Evolutionary conservation across 768 basidiomycete species (phyloP), one percentile per base, ranked within the genome.

Genomic region (Rhodotorula sphaerocarpa): DNA sequence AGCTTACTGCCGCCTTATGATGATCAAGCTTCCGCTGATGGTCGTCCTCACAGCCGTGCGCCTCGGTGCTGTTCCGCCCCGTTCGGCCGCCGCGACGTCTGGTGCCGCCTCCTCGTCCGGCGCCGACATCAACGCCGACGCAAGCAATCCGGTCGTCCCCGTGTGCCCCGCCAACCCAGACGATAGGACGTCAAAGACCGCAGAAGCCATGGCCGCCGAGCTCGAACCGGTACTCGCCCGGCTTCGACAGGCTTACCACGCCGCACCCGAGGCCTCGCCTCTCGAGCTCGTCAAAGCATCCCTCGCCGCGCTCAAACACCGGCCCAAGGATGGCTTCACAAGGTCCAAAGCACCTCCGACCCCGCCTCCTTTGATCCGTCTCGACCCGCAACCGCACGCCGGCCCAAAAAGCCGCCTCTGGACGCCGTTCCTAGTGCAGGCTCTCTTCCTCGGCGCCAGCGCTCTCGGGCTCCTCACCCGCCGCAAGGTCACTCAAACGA

Each of bases 391-490:
- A 30, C 63, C 63, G 5, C 54, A 59, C 25, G 34, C 56, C 21
- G 6, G 28, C 30, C 18, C 20, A 28, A 5, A 25, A 45, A 15
- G 27, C 21, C 39, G n/a, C 21, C 51, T 65, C 54, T 51, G 56
- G 44, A 65, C 63, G 21, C 63, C 63, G 14, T 54, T 65, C 36
- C 48, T 65, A 42, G 58, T 65, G 3, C 63, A 65, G 23, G 63
- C 63, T 2, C 50, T 65, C 25, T 59, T 65, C 28, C 63, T 65
- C 43, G 63, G 63, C 20, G 63, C 63, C 2, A 56, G 54, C 44
- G 63, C 63, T 1, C 58, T 65, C 48, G 63, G 63, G 2, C 47
- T 65, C 5, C 36, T 65, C 27, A 42, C 58, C n/a, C 57, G 63
- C 9, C 25, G 58, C 21, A 65, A 65, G 30, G 58, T 60, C 1